Evolutionary conservation across 1,284 basidiomycete genomes (phyloP).

Genomic region (Porodaedalea pini): DNA sequence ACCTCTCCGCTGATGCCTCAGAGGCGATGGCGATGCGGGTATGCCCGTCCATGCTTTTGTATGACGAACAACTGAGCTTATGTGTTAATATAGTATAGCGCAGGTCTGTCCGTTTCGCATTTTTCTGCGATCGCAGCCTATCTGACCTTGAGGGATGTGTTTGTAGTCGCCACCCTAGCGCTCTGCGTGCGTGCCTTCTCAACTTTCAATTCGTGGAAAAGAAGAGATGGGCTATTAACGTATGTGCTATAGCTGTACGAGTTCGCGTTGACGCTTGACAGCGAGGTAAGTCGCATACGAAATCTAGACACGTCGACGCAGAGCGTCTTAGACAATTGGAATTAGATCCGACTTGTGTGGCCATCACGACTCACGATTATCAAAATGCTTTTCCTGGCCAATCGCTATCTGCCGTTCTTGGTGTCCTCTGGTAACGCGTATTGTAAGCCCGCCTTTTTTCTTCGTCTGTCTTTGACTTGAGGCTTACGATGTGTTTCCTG

Average conservation of each 20-base stretch:
- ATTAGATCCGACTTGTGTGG: constrained; percentile 16
- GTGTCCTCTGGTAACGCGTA: background rate
- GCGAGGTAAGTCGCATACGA: background rate
- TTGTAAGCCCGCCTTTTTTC: no score
- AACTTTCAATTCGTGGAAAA: no score
- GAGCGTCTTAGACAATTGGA: background rate
- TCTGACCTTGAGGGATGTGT: background rate
- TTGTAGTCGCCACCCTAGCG: constrained; percentile 6
- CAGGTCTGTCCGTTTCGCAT: constrained; percentile 1
- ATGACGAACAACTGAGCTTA: background rate
- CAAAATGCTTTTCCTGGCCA: constrained; percentile 15
- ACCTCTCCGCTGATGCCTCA: background rate
- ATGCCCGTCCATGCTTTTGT: background rate
- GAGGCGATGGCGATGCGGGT: background rate
- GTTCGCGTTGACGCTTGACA: constrained; percentile 9
- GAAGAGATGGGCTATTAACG: background rate
- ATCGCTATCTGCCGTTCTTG: constrained; percentile 16
- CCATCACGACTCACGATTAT: constrained; percentile 7
- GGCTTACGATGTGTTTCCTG: background rate
- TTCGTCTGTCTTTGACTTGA: background rate
- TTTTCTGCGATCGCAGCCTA: background rate
- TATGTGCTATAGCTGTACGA: constrained; percentile 10
- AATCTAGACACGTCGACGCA: background rate
- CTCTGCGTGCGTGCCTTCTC: constrained; percentile 1
- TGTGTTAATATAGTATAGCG: background rate